Base-by-base conservation (phyloP, 2,329 filamentous ascomycete species). In the Monilinia fructigena region DNA sequence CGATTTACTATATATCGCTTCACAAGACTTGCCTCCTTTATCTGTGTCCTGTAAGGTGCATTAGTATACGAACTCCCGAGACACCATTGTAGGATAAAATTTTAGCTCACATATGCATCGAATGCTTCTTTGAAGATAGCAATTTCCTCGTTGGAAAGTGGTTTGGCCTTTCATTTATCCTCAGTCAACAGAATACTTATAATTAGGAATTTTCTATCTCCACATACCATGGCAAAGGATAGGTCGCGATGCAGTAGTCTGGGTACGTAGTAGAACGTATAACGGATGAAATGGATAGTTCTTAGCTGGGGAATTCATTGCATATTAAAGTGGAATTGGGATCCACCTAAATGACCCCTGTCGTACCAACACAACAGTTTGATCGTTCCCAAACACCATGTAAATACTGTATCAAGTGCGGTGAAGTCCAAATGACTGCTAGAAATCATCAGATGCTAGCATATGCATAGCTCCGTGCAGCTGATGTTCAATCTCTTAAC, bases 51-150 rank as follows among this genome's bases (percentile, higher is more conserved):
- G n/a, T 23, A 16, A 3, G 14, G 23, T n/a, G 5, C 4, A 48
- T 67, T 12, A 67, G 47, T 12, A 26, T 26, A 0, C 6, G 8
- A 16, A 4, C 31, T 20, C 47, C 5, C 35, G 20, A 42, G 6
- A 26, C 0, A 3, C 40, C 14, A 35, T 38, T 2, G 3, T 42
- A n/a, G 10, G 38, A 28, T 12, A 11, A 26, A 7, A n/a, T 47
- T n/a, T 20, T 16, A 48, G 47, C 54, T n/a, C 55, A 67, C 66
- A n/a, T 67, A 67, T 65, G 47, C 61, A 40, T 67, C 61, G 40
- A 67, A 67, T 16, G 61, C 61, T 40, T 47, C 54, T 40, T 59
- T 67, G 18, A 67, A 26, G 20, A 67, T 67, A 40, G 47, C 35
- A 54, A 67, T 52, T 35, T 67, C 61, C 20, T 67, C 66, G 11